Conservation (phyloP, 495 filamentous ascomycete species). For the Tetracladium setigerum region DNA sequence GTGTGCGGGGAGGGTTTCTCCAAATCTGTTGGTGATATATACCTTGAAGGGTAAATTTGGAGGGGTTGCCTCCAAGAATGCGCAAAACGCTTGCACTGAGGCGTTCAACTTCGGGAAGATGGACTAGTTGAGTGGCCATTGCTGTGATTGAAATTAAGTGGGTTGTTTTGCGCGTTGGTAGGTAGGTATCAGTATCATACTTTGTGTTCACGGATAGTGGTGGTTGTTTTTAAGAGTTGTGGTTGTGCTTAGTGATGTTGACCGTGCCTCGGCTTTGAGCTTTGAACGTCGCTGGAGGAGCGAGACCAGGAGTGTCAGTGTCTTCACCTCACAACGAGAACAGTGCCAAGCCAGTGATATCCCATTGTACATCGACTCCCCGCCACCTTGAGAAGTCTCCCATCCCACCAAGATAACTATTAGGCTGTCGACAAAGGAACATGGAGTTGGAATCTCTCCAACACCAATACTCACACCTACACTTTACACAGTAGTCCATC, state of each 20-base stretch:
- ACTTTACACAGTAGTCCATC: not conserved
- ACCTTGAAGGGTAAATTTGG: slow-evolving; percentile 43
- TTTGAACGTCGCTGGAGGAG: not conserved
- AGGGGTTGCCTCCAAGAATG: slow-evolving; percentile 72
- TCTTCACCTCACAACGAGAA: too few species aligned
- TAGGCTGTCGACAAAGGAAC: too few species aligned
- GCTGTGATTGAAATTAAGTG: not conserved
- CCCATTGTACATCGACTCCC: too few species aligned
- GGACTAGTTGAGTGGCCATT: slow-evolving; percentile 28
- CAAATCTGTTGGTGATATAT: slow-evolving; percentile 1
- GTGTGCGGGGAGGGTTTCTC: not conserved
- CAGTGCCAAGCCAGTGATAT: too few species aligned
- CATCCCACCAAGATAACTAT: too few species aligned
- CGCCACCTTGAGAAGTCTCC: too few species aligned
- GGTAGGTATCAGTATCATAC: not conserved
- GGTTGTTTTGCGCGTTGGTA: not conserved
- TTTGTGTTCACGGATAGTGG: not conserved
- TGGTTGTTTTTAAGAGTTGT: not conserved
- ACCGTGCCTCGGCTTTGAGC: not conserved
- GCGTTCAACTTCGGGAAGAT: slow-evolving; percentile 57
- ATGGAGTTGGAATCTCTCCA: too few species aligned
- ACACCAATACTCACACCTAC: too few species aligned
- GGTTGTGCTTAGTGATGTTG: too few species aligned
- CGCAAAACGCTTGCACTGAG: slow-evolving; percentile 61
- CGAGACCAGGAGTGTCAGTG: not conserved